Conservation (phyloP, 2,329 filamentous ascomycete genomes). For the Periglandula ipomoeae region DNA sequence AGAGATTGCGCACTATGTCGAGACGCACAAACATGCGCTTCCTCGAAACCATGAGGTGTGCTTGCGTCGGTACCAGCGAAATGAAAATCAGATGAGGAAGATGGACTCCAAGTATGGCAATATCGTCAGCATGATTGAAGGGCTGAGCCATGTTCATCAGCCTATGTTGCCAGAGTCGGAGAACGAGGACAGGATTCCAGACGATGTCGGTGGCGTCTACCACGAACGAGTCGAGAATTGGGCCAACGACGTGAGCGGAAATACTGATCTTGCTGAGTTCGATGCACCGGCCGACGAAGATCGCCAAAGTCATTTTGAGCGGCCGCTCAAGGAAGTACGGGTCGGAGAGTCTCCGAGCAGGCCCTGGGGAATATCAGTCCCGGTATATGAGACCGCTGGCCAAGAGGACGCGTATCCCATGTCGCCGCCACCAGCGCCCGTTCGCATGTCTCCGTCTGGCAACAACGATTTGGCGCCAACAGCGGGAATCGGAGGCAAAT, state of each 20-base stretch:
- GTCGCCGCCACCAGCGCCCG: constrained; percentile 50
- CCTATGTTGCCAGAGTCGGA: constrained; percentile 63
- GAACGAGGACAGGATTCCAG: constrained; percentile 31
- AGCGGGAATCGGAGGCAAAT: constrained; percentile 33
- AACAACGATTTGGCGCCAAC: constrained; percentile 11
- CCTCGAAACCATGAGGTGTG: constrained; percentile 91
- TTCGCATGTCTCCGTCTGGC: constrained; percentile 36
- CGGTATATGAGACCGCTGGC: constrained; percentile 39
- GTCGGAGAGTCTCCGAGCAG: constrained; percentile 88
- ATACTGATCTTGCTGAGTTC: constrained; percentile 28
- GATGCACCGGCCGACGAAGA: constrained; percentile 37
- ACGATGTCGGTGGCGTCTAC: constrained; percentile 41
- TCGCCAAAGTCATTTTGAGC: constrained; percentile 68
- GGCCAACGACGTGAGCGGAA: constrained; percentile 66
- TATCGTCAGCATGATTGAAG: constrained; percentile 89
- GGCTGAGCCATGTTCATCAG: constrained; percentile 78
- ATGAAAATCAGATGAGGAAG: constrained; percentile 75
- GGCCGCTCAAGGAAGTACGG: constrained; percentile 79
- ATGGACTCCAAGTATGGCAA: constrained; percentile 92
- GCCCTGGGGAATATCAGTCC: constrained; percentile 86
- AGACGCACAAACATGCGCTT: constrained; percentile 90
- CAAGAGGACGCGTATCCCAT: constrained; percentile 32
- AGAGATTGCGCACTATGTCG: constrained; percentile 87
- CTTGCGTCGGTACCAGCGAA: constrained; percentile 79
- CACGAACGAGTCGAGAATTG: constrained; percentile 74